Percentiles rank a stretch among this genome's conserved stretches.
Evolutionary conservation across 2,329 filamentous ascomycete species (phyloP).

Genomic region (Cadophora malorum): DNA sequence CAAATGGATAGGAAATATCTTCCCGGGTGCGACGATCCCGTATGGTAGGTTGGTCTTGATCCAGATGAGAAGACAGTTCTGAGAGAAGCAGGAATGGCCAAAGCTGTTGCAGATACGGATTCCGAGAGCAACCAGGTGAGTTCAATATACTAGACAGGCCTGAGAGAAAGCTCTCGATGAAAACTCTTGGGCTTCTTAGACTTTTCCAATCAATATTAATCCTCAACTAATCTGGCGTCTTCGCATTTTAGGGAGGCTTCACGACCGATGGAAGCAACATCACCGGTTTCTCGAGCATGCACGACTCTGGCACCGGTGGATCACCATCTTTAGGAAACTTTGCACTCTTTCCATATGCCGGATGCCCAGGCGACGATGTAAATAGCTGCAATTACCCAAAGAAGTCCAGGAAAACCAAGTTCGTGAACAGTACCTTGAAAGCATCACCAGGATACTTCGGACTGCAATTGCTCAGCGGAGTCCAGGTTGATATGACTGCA

Average conservation of each 20-base stretch:
- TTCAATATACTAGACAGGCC: too few species aligned
- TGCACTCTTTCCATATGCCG: slow-evolving; percentile 70
- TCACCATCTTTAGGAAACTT: slow-evolving; percentile 74
- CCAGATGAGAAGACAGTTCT: too few species aligned
- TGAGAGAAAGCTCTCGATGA: too few species aligned
- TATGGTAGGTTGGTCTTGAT: slow-evolving; percentile 48
- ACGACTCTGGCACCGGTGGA: slow-evolving; percentile 55
- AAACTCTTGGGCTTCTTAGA: too few species aligned
- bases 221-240: too few species aligned
- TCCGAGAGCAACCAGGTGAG: slow-evolving; percentile 54
- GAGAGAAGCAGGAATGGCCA: slow-evolving; percentile 48
- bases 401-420: slow-evolving; percentile 47
- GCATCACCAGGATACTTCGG: slow-evolving; percentile 71
- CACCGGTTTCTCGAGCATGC: slow-evolving; percentile 45
- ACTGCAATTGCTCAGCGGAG: slow-evolving; percentile 61
- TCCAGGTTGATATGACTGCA: slow-evolving; percentile 71
- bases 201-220: too few species aligned
- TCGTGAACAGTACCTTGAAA: slow-evolving; percentile 55
- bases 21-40: slow-evolving; percentile 60
- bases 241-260: slow-evolving; percentile 53
- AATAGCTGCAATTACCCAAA: slow-evolving; percentile 68
- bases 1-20: slow-evolving; percentile 52
- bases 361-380: slow-evolving; percentile 66
- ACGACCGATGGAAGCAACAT: slow-evolving; percentile 52
- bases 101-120: slow-evolving; percentile 61